Conservation (phyloP, 768 basidiomycete genomes). For the Paxillus rubicundulus region DNA sequence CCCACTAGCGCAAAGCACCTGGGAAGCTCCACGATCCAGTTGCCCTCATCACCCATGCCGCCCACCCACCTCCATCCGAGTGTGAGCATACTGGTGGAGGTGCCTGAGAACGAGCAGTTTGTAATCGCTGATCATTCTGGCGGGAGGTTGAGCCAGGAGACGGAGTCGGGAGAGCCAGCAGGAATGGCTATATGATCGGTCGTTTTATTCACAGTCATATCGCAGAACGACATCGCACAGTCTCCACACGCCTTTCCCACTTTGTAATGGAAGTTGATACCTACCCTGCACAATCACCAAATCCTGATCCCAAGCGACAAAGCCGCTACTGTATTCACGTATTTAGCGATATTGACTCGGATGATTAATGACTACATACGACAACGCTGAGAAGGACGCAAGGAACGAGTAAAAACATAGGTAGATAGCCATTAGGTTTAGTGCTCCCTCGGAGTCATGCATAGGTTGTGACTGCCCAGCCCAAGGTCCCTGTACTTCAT, state of each 20-base stretch:
- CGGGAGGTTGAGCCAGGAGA: conserved; percentile 13
- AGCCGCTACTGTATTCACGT: conserved; percentile 8
- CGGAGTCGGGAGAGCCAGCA: conserved; percentile 15
- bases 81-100: conserved; percentile 28
- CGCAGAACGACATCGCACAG: background rate
- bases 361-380: conserved; percentile 8
- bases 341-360: conserved; percentile 1
- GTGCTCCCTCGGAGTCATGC: too few relatives aligned
- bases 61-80: conserved; percentile 13
- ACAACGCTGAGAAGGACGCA: conserved; percentile 29
- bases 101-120: conserved; percentile 18
- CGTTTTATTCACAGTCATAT: background rate
- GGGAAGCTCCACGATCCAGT: background rate
- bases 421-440: too few relatives aligned
- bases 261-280: too few relatives aligned
- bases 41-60: conserved; percentile 7
- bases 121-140: conserved; percentile 1
- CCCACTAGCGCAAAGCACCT: conserved; percentile 7
- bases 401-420: background rate
- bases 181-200: conserved; percentile 31
- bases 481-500: too few relatives aligned
- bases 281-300: too few relatives aligned
- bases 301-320: too few relatives aligned
- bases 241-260: background rate
- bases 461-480: too few relatives aligned